Evolutionary conservation across 73 alveolate genomes (phyloP).

Genomic region (Paraurostyla sp.): DNA sequence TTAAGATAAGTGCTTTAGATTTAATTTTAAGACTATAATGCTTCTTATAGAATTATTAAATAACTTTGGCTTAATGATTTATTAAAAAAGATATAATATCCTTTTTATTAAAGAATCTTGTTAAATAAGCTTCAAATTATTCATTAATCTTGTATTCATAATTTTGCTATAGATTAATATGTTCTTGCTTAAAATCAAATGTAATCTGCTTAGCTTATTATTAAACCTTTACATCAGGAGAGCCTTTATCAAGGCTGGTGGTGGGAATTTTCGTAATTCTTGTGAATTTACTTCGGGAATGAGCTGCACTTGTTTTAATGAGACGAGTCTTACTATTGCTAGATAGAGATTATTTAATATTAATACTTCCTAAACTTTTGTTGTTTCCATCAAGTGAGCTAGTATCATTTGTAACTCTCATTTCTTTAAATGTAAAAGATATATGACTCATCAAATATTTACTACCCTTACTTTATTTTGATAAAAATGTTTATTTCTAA

Average conservation of each 20-base stretch:
- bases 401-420: not conserved
- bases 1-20: not conserved
- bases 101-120: constrained; percentile 38
- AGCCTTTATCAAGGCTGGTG: not conserved
- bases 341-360: constrained; percentile 4
- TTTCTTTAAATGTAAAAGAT: constrained; percentile 8
- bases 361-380: constrained; percentile 7
- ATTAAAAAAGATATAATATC: constrained; percentile 10
- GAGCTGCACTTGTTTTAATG: not conserved
- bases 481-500: not conserved
- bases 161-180: not conserved
- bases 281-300: not conserved
- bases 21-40: not conserved
- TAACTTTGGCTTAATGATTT: constrained; percentile 8
- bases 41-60: not conserved
- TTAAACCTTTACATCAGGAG: no score
- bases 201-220: no score
- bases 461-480: not conserved
- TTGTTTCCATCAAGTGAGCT: not conserved
- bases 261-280: not conserved
- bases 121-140: not conserved
- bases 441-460: constrained; percentile 10
- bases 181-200: not conserved
- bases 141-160: not conserved
- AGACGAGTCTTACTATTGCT: not conserved